Base-by-base conservation (phyloP, 139 green algal genomes). In the Micromonas commoda region DNA sequence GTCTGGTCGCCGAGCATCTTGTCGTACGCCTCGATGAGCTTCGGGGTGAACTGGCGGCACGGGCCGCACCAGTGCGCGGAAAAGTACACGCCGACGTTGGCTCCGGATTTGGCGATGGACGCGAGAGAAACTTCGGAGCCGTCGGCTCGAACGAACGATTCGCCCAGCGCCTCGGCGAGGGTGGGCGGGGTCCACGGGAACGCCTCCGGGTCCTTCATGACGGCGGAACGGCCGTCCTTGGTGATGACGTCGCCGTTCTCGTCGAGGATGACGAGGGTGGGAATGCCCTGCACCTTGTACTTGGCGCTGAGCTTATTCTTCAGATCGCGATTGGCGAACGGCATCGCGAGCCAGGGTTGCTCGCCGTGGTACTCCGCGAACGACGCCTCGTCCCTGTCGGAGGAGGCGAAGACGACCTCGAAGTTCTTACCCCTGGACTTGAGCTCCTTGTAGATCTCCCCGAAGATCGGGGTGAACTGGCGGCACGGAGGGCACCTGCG, bases 281-380 rank as follows among this genome's bases (percentile, higher is more conserved):
- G 68, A n/a, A 76, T 76, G 23, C 68, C 68, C 32, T 57, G 23
- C 68, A 76, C 68, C 31, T 63, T n/a, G n/a, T n/a, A n/a, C n/a
- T 24, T 20, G 64, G 21, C 20, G 20, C 52, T n/a, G n/a, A n/a
- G n/a, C n/a, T n/a, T 63, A 34, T 76, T 28, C 33, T 67, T 21
- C 23, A 24, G 68, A 64, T 63, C 21, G 23, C 31, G 53, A 64
- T 64, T 23, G n/a, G 21, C 32, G 35, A 64, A 76, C 23, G 68
- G 68, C 68, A 76, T 16, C 21, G 68, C 68, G 35, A 64, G 68
- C 68, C 68, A 76, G 13, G 68, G 68, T 29, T 64, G 65, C 16
- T 76, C 16, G 16, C 33, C 33, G 68, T 35, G n/a, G 68, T 76
- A 76, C 33, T 63, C 33, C 21, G 65, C 35, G 68, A 76, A 76